These are phyloP conservation scores for Saturnispora ahearnii DNA, from an alignment of 805 yeast species.

Conservation along the genomic window DNA sequence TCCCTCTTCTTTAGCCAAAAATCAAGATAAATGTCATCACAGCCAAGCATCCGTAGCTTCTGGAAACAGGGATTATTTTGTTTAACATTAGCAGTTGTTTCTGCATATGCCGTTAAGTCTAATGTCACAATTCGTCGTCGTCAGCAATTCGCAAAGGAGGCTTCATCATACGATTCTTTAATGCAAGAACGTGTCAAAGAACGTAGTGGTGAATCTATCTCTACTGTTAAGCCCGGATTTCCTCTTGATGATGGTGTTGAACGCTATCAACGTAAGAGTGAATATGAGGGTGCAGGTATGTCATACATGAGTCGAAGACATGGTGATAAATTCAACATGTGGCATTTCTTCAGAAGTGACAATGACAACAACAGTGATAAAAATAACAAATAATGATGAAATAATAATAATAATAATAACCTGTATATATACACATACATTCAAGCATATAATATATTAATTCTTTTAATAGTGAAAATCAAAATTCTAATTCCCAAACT, in stretches of 20 bases:
- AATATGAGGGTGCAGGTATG: slow-evolving; percentile 59
- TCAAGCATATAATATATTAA: background rate
- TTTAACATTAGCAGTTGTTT: slow-evolving; percentile 23
- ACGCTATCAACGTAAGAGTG: slow-evolving; percentile 45
- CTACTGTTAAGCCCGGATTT: slow-evolving; percentile 28
- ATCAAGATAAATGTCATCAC: slow-evolving; percentile 13
- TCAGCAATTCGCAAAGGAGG: slow-evolving; percentile 28
- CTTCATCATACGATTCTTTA: slow-evolving; percentile 25
- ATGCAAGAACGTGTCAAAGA: slow-evolving; percentile 18
- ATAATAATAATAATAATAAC: background rate
- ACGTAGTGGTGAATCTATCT: slow-evolving; percentile 16
- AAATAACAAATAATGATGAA: background rate
- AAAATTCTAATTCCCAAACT: too few species aligned
- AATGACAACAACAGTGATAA: background rate
- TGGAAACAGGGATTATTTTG: slow-evolving; percentile 28
- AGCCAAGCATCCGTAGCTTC: slow-evolving; percentile 21
- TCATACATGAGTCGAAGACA: slow-evolving; percentile 41
- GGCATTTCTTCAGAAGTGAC: slow-evolving; percentile 14
- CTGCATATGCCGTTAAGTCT: slow-evolving; percentile 29
- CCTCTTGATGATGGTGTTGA: slow-evolving; percentile 27
- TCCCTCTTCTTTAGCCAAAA: background rate
- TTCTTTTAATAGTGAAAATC: background rate
- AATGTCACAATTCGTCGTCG: slow-evolving; percentile 29
- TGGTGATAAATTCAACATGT: slow-evolving; percentile 27
- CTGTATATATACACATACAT: background rate